These are phyloP conservation scores for Backusella circina DNA, from an alignment of 192 early-diverging fungal species.

Conservation along the genomic window DNA sequence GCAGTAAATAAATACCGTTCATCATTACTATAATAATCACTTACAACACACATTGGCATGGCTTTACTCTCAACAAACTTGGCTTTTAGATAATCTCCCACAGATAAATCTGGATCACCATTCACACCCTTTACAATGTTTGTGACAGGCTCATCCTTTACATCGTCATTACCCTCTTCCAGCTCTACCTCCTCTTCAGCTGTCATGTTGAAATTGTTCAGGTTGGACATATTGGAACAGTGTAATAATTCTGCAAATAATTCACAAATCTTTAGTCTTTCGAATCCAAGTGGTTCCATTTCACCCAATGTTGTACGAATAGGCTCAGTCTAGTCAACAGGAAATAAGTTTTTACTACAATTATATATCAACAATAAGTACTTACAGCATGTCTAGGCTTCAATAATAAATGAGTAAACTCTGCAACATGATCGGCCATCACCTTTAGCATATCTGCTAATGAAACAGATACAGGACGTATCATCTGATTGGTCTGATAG, in stretches of 20 bases:
- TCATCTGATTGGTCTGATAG: slow-evolving; percentile 3
- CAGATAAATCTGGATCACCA: slow-evolving; percentile 40
- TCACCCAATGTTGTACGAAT: slow-evolving; percentile 80
- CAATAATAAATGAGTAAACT: slow-evolving; percentile 75
- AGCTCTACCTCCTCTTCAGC: slow-evolving; percentile 11
- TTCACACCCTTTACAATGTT: slow-evolving; percentile 5
- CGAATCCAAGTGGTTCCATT: slow-evolving; percentile 85
- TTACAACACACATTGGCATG: slow-evolving; percentile 57
- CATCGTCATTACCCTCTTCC: background rate
- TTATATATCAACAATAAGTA: background rate
- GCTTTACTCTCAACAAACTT: slow-evolving; percentile 64
- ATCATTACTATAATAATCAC: background rate
- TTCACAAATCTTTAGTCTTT: slow-evolving; percentile 94
- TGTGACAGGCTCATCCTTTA: background rate
- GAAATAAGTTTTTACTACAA: background rate
- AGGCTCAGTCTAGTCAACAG: slow-evolving; percentile 37
- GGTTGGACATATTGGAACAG: slow-evolving; percentile 79
- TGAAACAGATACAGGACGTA: slow-evolving; percentile 23
- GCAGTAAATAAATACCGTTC: background rate
- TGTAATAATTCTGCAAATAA: slow-evolving; percentile 98
- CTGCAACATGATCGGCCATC: slow-evolving; percentile 68
- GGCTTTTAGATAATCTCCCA: slow-evolving; percentile 72
- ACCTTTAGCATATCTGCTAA: slow-evolving; percentile 90
- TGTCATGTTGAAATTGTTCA: slow-evolving; percentile 45
- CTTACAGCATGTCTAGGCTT: slow-evolving; percentile 72